Evolutionary conservation across 2,329 filamentous ascomycete genomes (phyloP), one percentile per base, ranked within the genome.

Genomic region (Pyrenochaeta sp.): DNA sequence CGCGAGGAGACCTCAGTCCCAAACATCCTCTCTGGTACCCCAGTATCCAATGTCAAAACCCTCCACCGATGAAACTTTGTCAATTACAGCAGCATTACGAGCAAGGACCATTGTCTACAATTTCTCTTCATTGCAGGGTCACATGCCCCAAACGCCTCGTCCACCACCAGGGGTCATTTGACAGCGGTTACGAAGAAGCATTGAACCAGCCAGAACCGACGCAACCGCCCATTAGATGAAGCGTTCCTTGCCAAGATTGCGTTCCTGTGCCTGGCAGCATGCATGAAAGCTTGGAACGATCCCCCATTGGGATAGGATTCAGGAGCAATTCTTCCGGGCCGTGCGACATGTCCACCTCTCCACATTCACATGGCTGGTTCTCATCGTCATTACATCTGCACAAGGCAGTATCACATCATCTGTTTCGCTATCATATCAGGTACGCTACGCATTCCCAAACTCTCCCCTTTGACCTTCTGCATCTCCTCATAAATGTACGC

Each of bases 341-440:
- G 54, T 49, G 51, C 54, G n/a, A 31, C 37, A 40, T 36, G n/a
- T 36, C 23, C 10, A 31, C 40, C 35, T 5, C 51, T 54, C 56
- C 58, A 61, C 47, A 27, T 44, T 51, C 4, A 52, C 49, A 54
- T 39, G 56, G 46, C 61, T 52, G 51, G 31, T 51, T 53, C 52
- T 51, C 56, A 55, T 52, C 35, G 43, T 50, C 58, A 60, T n/a
- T 57, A 52, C 49, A 21, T 39, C 43, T 50, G 47, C 39, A 41
- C 47, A n/a, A 50, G 36, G 52, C 40, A 53, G 35, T 53, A 48
- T 49, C 43, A 10, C 3, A 10, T 17, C 23, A 7, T 21, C 17
- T 42, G 5, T 29, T 14, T 23, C 21, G 10, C 21, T 4, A 35
- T 20, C 18, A 27, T 17, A 27, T 37, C 17, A 9, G 14, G 12